Evolutionary conservation across 805 yeast species (phyloP), one percentile per base, ranked within the genome.

Genomic region (Candida krabiensis): DNA sequence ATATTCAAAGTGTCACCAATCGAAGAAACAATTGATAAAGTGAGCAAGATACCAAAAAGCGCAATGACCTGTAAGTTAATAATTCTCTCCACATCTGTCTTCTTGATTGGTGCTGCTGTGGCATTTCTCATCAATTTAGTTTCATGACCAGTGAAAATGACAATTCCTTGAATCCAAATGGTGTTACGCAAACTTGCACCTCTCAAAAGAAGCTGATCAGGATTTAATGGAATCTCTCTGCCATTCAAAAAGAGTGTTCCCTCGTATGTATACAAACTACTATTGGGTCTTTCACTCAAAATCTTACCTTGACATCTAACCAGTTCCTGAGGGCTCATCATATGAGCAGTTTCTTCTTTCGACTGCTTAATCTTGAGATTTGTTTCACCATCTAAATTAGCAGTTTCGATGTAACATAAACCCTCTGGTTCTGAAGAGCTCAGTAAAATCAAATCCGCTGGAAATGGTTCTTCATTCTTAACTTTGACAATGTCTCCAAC

Each of bases 371-470:
- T 93, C 57, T 93, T 93, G 53, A 93, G 71, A 60, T 93, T 93
- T 0, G 99, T 95, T 61, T 93, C 99, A 40, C 99, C 99, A 63
- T 93, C 99, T 50, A 93, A 69, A 55, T 93, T 93, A 0, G 99
- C 96, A 1, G 99, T 93, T 63, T 93, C 99, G 39, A 95, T 87
- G 55, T 93, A 93, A 61, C 99, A 95, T 44, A 93, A 70, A 2
- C 99, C 99, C 63, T 91, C 98, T 0, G 99, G 99, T 61, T 93
- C 99, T 0, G 98, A 91, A 0, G 97, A 88, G 17, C 93, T 80
- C 23, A 93, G 59, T 13, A 95, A 63, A 13, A 91, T 71, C 39
- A 93, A 55, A 67, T 93, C 99, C 0, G 99, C 98, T 0, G 99
- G 99, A 40, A 93, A 76, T 0, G 96, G 83, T 46, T 91, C 95